Base-by-base conservation (phyloP, 331 rosid species). In the Stylosanthes scabra region DNA sequence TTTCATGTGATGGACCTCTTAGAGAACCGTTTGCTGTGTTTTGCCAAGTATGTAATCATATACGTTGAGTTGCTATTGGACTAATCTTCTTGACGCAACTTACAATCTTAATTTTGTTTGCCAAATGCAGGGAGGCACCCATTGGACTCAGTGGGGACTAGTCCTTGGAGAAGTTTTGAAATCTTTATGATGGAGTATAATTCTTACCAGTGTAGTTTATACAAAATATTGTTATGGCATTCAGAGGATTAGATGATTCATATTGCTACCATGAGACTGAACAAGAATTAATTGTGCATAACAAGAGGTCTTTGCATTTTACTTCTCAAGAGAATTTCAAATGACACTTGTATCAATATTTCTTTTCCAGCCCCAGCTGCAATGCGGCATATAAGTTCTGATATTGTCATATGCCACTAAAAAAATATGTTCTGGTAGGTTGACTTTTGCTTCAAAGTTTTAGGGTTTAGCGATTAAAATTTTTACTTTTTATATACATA, bases 111-210 rank as follows among this genome's bases (percentile, higher is more conserved):
- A 45, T 50, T 31, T 39, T 37, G 14, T 70, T 34, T 70, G 66
- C 29, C 52, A 51, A 76, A 31, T 87, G 85, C 86, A 91, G 98
- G 98, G 97, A 75, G 97, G 98, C 80, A 87, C 93, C 51, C 98
- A 93, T 81, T 91, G 98, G 97, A 91, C 96, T 78, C 98, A 93
- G 50, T 91, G 98, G 98, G 98, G 97, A 67, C 83, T 93, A 41
- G 97, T 89, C 59, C 89, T 93, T 8, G 98, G 96, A 74, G 98
- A 93, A 89, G 90, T 93, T 72, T 73, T 93, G 80, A 83, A 87
- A 80, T 85, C 81, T 47, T 37, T 93, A 28, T 88, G 80, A 82
- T 54, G 47, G 57, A 66, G 82, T 67, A 57, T 42, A 58, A 56
- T 46, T 72, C 63, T 66, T 34, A 14, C 40, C 4, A 28, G 6